These are phyloP conservation scores for Pythium oligandrum DNA, from an alignment of 352 stramenopile species.

Conservation along the genomic window DNA sequence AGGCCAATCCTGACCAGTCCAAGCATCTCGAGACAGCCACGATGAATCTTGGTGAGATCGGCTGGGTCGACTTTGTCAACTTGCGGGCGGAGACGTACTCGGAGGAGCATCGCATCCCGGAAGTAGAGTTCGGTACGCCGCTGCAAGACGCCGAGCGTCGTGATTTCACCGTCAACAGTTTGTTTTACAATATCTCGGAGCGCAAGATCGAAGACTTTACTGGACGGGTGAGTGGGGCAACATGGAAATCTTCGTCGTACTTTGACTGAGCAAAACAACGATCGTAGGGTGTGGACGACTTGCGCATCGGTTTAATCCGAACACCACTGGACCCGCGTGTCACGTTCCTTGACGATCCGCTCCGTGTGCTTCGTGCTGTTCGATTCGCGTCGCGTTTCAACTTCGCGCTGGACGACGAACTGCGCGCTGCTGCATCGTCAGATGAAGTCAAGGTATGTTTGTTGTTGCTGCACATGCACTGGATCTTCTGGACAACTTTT, in stretches of 20 bases:
- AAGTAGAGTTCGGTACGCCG: constrained; percentile 75
- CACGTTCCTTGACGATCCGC: constrained; percentile 97
- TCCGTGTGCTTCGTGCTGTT: constrained; percentile 93
- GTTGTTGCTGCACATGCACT: too few species aligned
- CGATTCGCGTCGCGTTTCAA: constrained; percentile 95
- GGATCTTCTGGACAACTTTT: too few species aligned
- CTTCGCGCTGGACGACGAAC: constrained; percentile 85
- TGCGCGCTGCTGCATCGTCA: constrained; percentile 67
- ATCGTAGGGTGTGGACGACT: constrained; percentile 85
- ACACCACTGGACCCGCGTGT: constrained; percentile 92
- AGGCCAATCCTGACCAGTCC: constrained; percentile 90
- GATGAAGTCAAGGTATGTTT: constrained; percentile 36
- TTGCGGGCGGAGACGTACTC: constrained; percentile 95
- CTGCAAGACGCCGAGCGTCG: constrained; percentile 85
- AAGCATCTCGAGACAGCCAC: constrained; percentile 99
- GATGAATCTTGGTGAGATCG: constrained; percentile 90
- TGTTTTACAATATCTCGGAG: constrained; percentile 99
- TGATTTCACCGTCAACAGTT: constrained; percentile 98
- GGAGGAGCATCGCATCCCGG: constrained; percentile 64
- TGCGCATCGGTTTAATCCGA: constrained; percentile 85
- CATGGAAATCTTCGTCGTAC: background rate
- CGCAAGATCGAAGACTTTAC: constrained; percentile 95
- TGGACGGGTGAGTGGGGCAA: constrained; percentile 12
- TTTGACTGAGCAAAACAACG: too few species aligned
- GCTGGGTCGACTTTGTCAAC: constrained; percentile 98